Percentiles rank a stretch among this genome's conserved stretches.
These are phyloP conservation scores for Starmera pachycereana DNA, from an alignment of 805 yeast genomes.

Conservation along the genomic window DNA sequence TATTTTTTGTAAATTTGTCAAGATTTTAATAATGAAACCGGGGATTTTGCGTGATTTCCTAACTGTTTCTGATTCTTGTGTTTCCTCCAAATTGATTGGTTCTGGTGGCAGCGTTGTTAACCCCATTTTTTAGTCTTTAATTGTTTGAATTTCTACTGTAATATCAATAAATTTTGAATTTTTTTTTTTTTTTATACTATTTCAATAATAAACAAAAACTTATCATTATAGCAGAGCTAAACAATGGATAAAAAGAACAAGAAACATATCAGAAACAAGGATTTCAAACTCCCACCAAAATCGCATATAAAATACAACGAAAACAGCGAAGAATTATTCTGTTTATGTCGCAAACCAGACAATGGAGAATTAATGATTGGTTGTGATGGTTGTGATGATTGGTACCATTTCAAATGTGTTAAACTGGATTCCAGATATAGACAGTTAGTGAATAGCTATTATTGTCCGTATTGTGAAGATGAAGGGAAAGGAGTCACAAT, in stretches of 20 bases:
- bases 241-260: too few relatives aligned
- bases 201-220: too few relatives aligned
- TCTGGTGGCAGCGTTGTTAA: not conserved
- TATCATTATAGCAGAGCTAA: too few relatives aligned
- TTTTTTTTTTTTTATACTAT: too few relatives aligned
- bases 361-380: conserved; percentile 82
- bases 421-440: conserved; percentile 39
- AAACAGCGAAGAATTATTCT: conserved; percentile 56
- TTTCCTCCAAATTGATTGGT: not conserved
- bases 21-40: not conserved
- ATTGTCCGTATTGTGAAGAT: conserved; percentile 61
- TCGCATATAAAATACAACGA: conserved; percentile 26
- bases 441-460: conserved; percentile 51
- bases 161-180: too few relatives aligned
- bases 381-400: conserved; percentile 91
- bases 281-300: conserved; percentile 4
- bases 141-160: too few relatives aligned
- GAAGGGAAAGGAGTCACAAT: conserved; percentile 35
- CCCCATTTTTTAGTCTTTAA: too few relatives aligned
- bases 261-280: not conserved
- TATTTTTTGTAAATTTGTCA: conserved; percentile 36
- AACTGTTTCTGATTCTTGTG: not conserved
- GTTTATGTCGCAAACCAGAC: conserved; percentile 73
- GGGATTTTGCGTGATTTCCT: not conserved
- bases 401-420: conserved; percentile 85